phyloP scores from a whole-genome alignment of 129 eudicot genomes.

The Lactuca saligna region DNA sequence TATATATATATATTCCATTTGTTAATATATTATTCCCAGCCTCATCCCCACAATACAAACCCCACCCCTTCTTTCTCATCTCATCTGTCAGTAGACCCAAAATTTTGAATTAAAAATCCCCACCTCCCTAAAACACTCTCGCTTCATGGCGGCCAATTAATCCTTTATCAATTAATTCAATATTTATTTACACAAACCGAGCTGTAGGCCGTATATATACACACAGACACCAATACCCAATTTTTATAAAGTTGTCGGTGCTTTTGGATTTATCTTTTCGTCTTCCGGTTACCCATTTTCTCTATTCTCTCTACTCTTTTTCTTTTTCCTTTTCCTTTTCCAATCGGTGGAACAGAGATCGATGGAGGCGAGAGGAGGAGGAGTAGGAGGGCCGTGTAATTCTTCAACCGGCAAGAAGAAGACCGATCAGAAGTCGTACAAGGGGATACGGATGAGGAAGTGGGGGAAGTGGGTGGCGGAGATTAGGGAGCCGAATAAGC shows the following conservation, averaged over 20 bases:
- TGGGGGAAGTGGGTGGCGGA: constrained; percentile 99
- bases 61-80: constrained; percentile 21
- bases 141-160: constrained; percentile 45
- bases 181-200: constrained; percentile 6
- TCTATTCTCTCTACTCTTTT: not conserved
- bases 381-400: constrained; percentile 23
- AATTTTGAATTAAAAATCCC: constrained; percentile 22
- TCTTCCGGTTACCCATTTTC: constrained; percentile 10
- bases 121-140: constrained; percentile 25
- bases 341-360: not conserved
- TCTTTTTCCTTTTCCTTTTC: no score
- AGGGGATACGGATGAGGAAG: constrained; percentile 94
- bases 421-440: constrained; percentile 58
- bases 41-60: not conserved
- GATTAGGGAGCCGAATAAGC: constrained; percentile 83
- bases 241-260: constrained; percentile 48
- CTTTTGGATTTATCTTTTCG: constrained; percentile 22
- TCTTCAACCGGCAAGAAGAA: constrained; percentile 38
- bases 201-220: constrained; percentile 27
- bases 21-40: not conserved
- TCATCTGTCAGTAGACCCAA: constrained; percentile 34
- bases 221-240: constrained; percentile 15
- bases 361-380: constrained; percentile 38
- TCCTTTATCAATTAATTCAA: constrained; percentile 9
- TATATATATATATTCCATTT: not conserved